These are phyloP conservation scores for Hypholoma sublateritium DNA, from an alignment of 768 basidiomycete genomes.

Conservation along the genomic window DNA sequence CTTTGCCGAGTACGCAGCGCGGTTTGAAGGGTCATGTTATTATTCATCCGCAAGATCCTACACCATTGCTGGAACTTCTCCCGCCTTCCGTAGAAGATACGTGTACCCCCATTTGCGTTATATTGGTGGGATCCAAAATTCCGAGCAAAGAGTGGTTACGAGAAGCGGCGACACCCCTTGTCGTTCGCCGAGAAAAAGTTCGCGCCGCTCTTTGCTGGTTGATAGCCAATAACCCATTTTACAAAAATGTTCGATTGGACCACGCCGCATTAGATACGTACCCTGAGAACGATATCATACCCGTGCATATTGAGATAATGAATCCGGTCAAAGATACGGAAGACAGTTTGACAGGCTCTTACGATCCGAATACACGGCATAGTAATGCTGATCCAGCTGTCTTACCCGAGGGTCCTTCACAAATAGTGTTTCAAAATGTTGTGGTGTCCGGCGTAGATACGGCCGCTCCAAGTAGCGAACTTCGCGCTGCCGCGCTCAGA, in stretches of 20 bases:
- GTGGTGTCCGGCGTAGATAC: slow-evolving; percentile 32
- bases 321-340: slow-evolving; percentile 6
- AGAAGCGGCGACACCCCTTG: slow-evolving; percentile 33
- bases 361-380: slow-evolving; percentile 2
- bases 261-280: slow-evolving; percentile 17
- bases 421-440: slow-evolving; percentile 17
- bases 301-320: slow-evolving; percentile 28
- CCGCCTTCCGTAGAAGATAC: slow-evolving; percentile 37
- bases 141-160: slow-evolving; percentile 30
- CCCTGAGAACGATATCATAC: slow-evolving; percentile 17
- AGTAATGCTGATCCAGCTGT: neutral
- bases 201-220: slow-evolving; percentile 35
- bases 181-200: slow-evolving; percentile 30
- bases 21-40: slow-evolving; percentile 40
- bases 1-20: slow-evolving; percentile 18
- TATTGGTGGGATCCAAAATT: slow-evolving; percentile 35
- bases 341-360: neutral
- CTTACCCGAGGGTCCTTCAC: neutral
- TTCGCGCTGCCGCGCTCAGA: slow-evolving; percentile 31
- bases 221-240: slow-evolving; percentile 33
- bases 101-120: slow-evolving; percentile 33
- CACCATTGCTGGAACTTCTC: slow-evolving; percentile 23
- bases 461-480: slow-evolving; percentile 20
- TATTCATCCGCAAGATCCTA: slow-evolving; percentile 36
- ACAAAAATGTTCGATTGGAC: slow-evolving; percentile 28